Evolutionary conservation across 352 stramenopile species (phyloP), one percentile per base, ranked within the genome.

Genomic region (Globisporangium sylvaticum): DNA sequence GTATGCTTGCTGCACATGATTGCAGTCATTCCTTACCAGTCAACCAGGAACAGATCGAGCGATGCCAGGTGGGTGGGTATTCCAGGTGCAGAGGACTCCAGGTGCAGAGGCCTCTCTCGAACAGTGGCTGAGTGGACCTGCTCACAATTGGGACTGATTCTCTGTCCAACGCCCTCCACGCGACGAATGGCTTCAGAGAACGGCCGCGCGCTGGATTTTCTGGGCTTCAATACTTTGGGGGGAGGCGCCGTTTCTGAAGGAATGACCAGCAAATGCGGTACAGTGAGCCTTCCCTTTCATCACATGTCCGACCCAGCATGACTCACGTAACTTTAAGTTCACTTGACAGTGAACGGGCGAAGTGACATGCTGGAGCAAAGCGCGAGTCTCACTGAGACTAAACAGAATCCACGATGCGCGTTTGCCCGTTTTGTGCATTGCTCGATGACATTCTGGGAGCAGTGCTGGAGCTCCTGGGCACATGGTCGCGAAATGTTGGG

Each of bases 231-330:
- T n/a, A n/a, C 5, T 10, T 15, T 10, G 32, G 20, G 54, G n/a
- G 54, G 27, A 44, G 29, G 48, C 48, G 48, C 48, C 48, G 18
- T 60, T 60, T 60, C 54, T 60, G 55, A 60, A 60, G 54, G 34
- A 15, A 42, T 42, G 34, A 18, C 34, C 34, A 42, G 31, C 12
- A 1, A 18, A 12, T 18, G 34, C 34, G 18, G 2, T 42, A 42
- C 12, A 0, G 12, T 42, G 12, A 14, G 34, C 34, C 34, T 15
- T 34, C 34, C 15, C 18, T 42, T 42, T 42, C 10, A 18, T 14
- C 34, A 42, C 34, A 42, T 15, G 34, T 42, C 34, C 34, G 34
- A 39, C 34, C 34, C 34, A 39, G 14, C 34, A 39, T 18, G 12
- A 42, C 10, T 42, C 10, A 42, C 3, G 10, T 18, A 10, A 15